phyloP scores from a whole-genome alignment of 225 moss, liverwort and hornwort genomes.

The Rhytidiadelphus loreus region DNA sequence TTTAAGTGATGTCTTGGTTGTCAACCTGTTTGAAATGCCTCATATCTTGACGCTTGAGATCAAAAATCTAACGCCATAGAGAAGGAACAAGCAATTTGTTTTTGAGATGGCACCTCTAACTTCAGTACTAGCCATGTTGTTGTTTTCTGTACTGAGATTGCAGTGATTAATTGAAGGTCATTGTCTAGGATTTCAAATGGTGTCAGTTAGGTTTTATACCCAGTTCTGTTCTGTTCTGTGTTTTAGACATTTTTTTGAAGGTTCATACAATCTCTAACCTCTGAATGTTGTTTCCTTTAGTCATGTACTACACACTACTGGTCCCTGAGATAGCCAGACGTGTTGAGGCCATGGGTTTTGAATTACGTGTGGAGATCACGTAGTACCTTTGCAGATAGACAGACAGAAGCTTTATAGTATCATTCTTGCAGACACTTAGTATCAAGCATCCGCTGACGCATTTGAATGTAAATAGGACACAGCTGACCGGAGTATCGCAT shows the following conservation, averaged over 20 bases:
- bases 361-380: background rate
- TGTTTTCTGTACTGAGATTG: background rate
- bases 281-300: background rate
- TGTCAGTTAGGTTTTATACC: background rate
- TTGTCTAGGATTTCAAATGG: background rate
- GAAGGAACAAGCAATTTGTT: background rate
- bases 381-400: background rate
- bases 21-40: background rate
- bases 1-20: background rate
- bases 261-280: background rate
- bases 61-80: background rate
- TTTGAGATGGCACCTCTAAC: background rate
- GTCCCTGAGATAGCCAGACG: background rate
- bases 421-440: background rate
- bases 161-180: background rate
- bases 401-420: background rate
- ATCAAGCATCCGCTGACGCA: too few relatives aligned
- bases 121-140: background rate
- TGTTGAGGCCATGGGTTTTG: background rate
- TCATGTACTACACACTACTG: background rate
- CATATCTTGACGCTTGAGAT: background rate
- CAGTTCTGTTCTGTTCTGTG: background rate
- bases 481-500: background rate
- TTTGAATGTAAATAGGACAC: too few relatives aligned
- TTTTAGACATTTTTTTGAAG: background rate